phyloP scores from a whole-genome alignment of 495 filamentous ascomycete genomes.

The Cairneyella variabilis region DNA sequence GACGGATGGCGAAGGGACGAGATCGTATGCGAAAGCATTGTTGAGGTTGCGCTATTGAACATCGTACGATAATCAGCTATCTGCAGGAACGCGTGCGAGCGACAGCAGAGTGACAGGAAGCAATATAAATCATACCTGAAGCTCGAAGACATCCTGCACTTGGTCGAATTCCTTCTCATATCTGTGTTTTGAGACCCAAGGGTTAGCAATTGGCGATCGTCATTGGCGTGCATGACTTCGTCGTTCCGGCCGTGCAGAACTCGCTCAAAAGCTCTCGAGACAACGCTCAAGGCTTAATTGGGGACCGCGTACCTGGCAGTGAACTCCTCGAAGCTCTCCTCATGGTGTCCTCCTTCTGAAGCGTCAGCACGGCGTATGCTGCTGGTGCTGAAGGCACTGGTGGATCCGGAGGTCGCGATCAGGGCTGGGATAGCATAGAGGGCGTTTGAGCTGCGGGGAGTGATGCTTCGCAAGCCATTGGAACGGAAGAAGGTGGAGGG shows the following conservation, averaged over 20 bases:
- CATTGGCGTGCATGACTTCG: neutral
- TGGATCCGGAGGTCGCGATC: slow-evolving; percentile 47
- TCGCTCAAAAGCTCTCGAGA: slow-evolving; percentile 17
- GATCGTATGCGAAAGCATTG: slow-evolving; percentile 99
- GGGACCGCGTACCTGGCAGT: slow-evolving; percentile 76
- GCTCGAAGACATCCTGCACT: slow-evolving; percentile 99
- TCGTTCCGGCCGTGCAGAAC: slow-evolving; percentile 18
- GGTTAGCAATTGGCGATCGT: slow-evolving; percentile 25
- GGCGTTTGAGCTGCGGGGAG: slow-evolving; percentile 23
- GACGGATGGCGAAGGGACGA: slow-evolving; percentile 92
- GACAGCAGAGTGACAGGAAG: neutral
- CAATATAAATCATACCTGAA: slow-evolving; percentile 69
- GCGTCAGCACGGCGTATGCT: slow-evolving; percentile 46
- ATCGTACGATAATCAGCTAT: slow-evolving; percentile 23
- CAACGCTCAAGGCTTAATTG: slow-evolving; percentile 14
- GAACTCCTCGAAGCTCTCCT: slow-evolving; percentile 99
- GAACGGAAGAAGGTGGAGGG: slow-evolving; percentile 58
- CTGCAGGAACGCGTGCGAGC: slow-evolving; percentile 4
- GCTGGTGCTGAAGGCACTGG: slow-evolving; percentile 67
- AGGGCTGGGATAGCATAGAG: slow-evolving; percentile 41
- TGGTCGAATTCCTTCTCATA: slow-evolving; percentile 98
- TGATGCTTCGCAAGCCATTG: slow-evolving; percentile 49
- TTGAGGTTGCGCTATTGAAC: slow-evolving; percentile 85
- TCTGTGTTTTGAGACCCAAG: slow-evolving; percentile 42
- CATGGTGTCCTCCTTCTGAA: slow-evolving; percentile 51